A percentile compares a stretch with the other conserved stretches of the same genome.
Conservation (phyloP, 768 basidiomycete species). For the Crassisporium funariophilum region DNA sequence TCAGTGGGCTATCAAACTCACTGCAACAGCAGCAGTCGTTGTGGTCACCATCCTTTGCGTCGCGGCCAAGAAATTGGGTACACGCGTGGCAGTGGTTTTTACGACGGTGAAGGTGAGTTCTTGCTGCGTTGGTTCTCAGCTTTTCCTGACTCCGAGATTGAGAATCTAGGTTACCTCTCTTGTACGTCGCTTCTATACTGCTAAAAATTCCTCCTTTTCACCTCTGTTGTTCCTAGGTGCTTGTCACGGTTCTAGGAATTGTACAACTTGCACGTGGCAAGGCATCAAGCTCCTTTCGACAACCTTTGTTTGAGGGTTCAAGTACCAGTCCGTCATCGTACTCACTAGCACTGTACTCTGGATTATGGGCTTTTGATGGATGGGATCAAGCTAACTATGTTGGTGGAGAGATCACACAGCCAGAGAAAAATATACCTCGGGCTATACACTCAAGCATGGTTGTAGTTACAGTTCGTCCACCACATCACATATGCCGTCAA, state of each 20-base stretch:
- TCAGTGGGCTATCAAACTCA: conserved; percentile 89
- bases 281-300: conserved; percentile 65
- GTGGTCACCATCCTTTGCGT: conserved; percentile 79
- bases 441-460: conserved; percentile 91
- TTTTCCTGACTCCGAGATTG: too few species aligned
- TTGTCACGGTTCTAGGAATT: conserved; percentile 78
- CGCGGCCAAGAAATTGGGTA: conserved; percentile 73
- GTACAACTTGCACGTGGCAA: conserved; percentile 74
- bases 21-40: conserved; percentile 72
- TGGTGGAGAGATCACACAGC: conserved; percentile 82
- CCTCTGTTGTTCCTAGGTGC: conserved; percentile 42
- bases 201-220: background rate
- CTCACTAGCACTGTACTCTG: conserved; percentile 93
- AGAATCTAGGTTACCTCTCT: conserved; percentile 58
- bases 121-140: too few species aligned
- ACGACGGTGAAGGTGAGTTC: conserved; percentile 81
- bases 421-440: conserved; percentile 84
- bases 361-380: conserved; percentile 94
- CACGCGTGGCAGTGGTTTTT: conserved; percentile 83
- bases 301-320: conserved; percentile 71
- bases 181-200: conserved; percentile 40
- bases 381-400: conserved; percentile 96
- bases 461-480: conserved; percentile 64
- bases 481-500: background rate
- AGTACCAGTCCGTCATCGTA: conserved; percentile 81